A percentile compares a stretch with the other conserved stretches of the same genome.
Conservation (phyloP, 75 land plant species). For the Isoetes taiwanensis region DNA sequence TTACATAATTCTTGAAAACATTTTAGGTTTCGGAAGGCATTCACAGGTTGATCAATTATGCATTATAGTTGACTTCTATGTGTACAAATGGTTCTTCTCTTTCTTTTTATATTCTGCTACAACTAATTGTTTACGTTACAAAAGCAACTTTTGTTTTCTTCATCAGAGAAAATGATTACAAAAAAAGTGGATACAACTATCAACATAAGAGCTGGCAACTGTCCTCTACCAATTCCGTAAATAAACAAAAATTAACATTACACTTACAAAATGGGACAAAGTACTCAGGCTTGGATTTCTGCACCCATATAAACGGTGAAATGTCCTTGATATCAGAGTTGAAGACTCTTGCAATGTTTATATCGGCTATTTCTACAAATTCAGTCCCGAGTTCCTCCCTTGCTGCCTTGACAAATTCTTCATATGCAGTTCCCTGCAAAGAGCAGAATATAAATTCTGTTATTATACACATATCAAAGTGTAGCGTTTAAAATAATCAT, state of each 20-base stretch:
- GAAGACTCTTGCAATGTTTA: conserved; percentile 45
- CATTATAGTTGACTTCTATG: too few species aligned
- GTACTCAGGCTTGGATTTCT: conserved; percentile 66
- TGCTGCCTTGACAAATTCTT: conserved; percentile 67
- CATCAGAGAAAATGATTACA: too few species aligned
- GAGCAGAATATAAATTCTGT: neutral
- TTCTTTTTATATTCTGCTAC: too few species aligned
- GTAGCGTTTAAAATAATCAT: neutral
- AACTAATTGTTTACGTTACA: too few species aligned
- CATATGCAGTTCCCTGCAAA: conserved; percentile 59
- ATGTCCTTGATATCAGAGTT: conserved; percentile 21
- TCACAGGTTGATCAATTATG: too few species aligned
- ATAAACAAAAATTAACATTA: too few species aligned
- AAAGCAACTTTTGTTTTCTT: too few species aligned
- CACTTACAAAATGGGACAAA: conserved; percentile 57
- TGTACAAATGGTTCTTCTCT: too few species aligned
- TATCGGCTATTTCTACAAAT: conserved; percentile 54
- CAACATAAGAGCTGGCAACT: neutral
- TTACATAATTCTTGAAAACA: too few species aligned
- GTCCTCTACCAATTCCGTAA: conserved; percentile 1
- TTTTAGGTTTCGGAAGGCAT: too few species aligned
- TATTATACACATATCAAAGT: too few species aligned
- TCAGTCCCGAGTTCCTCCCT: conserved; percentile 51
- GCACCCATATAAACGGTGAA: conserved; percentile 45
- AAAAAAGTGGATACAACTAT: too few species aligned